phyloP scores from a whole-genome alignment of 495 filamentous ascomycete species.

The Penicillium ochrochloron region DNA sequence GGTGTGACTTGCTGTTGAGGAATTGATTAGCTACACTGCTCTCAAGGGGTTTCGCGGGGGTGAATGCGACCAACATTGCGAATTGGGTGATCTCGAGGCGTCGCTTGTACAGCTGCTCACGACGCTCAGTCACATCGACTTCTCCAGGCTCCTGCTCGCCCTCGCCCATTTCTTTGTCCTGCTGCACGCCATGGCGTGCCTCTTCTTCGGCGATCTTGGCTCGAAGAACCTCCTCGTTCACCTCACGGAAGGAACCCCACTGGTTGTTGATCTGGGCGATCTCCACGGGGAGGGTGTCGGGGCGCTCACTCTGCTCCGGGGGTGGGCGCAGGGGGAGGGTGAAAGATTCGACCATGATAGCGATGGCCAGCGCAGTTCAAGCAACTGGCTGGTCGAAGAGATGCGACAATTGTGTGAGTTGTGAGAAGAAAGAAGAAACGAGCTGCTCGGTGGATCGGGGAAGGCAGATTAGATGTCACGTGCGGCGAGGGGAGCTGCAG shows the following conservation, averaged over 20 bases:
- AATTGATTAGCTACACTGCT: slow-evolving; percentile 13
- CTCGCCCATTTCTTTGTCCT: slow-evolving; percentile 32
- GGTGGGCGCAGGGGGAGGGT: slow-evolving; percentile 69
- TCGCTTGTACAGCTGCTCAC: slow-evolving; percentile 49
- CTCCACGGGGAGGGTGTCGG: slow-evolving; percentile 68
- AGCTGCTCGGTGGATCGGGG: neutral
- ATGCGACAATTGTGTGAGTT: neutral
- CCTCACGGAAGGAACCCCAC: slow-evolving; percentile 72
- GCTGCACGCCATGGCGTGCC: slow-evolving; percentile 40
- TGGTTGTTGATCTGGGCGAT: slow-evolving; percentile 76
- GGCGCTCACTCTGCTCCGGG: slow-evolving; percentile 55
- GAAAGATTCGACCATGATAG: slow-evolving; percentile 50
- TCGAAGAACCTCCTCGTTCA: slow-evolving; percentile 65
- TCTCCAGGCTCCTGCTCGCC: slow-evolving; percentile 36
- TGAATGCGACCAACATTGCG: slow-evolving; percentile 39
- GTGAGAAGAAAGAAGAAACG: neutral
- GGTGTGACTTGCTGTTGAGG: slow-evolving; percentile 60
- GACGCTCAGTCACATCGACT: slow-evolving; percentile 43
- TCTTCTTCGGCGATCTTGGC: slow-evolving; percentile 61
- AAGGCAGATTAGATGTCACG: neutral
- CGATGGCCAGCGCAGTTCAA: neutral
- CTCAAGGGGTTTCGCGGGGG: neutral
- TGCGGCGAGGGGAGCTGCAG: neutral
- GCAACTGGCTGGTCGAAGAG: neutral
- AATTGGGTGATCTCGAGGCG: slow-evolving; percentile 52